Conservation (phyloP, 805 yeast genomes). For the Jamesozyma piceae region DNA sequence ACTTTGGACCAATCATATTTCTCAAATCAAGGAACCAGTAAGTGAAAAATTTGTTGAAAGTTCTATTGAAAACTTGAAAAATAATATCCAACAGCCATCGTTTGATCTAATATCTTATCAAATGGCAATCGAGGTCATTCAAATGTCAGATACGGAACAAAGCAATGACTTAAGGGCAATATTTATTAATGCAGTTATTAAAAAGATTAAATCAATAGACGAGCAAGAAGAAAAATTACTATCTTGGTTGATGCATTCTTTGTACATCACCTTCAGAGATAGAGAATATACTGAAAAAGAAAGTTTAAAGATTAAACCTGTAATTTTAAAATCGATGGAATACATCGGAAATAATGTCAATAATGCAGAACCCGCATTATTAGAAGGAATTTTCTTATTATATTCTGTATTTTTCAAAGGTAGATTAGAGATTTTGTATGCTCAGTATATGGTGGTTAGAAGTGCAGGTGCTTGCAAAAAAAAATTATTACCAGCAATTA, state of each 20-base stretch:
- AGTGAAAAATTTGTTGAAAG: conserved; percentile 12
- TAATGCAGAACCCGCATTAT: conserved; percentile 7
- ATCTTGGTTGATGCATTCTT: conserved; percentile 29
- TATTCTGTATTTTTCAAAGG: conserved; percentile 11
- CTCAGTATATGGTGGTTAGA: conserved; percentile 31
- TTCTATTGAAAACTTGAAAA: not conserved
- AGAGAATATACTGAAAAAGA: not conserved
- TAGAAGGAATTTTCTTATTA: conserved; percentile 26
- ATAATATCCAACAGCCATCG: conserved; percentile 1
- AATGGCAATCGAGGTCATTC: conserved; percentile 11
- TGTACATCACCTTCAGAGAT: conserved; percentile 15
- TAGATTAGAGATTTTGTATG: conserved; percentile 24
- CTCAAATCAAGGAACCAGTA: conserved; percentile 31
- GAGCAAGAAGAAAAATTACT: not conserved
- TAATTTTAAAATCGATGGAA: not conserved
- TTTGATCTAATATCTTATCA: conserved; percentile 7
- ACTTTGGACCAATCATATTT: conserved; percentile 35
- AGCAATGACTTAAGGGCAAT: not conserved
- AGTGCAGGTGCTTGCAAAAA: conserved; percentile 11
- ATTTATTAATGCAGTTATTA: conserved; percentile 1
- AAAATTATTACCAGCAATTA: conserved; percentile 17
- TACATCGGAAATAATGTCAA: not conserved
- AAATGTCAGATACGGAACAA: conserved; percentile 1
- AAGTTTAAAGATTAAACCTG: not conserved
- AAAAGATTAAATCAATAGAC: not conserved